Base-by-base conservation (phyloP, 805 yeast genomes). In the Cyberlindnera japonica region DNA sequence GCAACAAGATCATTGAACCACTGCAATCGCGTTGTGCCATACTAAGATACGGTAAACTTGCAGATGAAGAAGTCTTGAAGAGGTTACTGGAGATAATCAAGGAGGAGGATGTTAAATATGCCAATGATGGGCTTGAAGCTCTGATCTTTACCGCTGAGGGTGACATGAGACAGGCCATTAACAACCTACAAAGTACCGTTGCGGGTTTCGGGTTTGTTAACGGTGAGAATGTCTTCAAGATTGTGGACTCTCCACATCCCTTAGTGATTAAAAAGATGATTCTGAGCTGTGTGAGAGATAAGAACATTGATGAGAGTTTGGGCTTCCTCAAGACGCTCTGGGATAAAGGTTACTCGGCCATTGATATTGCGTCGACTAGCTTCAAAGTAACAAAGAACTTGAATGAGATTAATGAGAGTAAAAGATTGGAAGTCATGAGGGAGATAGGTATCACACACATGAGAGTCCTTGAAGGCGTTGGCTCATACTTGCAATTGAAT, bases 141-240 rank as follows among this genome's bases (percentile, higher is more conserved):
- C 72, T 93, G 44, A 79, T 93, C 13, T 93, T 93, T 65, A 83
- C 97, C 0, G 95, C 96, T 0, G 99, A 93, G 58, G 99, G 99
- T 44, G 99, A 93, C 59, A 91, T 93, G 99, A 79, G 99, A 62
- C 99, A 93, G 63, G 99, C 98, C 0, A 76, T 93, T 35, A 93
- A 93, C 58, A 93, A 93, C 62, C 61, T 93, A 44, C 99, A 93
- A 59, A 82, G 95, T 55, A 89, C 97, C 0, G 91, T 82, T 23
- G 88, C 96, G 1, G 99, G 99, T 2, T 90, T 90, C 64, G 90
- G 84, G 3, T 72, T 85, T 40, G 96, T 93, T n/a, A 85, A 79
- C 55, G 88, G 88, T 34, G 88, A 85, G 29, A 91, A 90, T 54
- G 99, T 93, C 14, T 93, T 89, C 72, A 87, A 84, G 59, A 86